Evolutionary conservation across 2,329 filamentous ascomycete genomes (phyloP).

Genomic region (Xylariaceae sp.): DNA sequence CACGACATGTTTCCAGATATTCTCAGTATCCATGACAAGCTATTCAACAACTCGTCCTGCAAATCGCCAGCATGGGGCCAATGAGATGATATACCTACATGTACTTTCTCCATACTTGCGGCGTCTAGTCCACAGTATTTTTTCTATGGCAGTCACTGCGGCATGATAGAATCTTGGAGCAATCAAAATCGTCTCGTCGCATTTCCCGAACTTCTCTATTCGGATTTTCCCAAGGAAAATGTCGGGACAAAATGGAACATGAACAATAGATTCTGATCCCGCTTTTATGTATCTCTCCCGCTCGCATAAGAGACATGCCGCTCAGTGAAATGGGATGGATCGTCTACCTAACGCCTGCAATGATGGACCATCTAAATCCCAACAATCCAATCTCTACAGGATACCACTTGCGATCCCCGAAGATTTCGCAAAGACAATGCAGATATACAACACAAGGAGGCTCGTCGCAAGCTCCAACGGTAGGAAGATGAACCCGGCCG

Average conservation of each 20-base stretch:
- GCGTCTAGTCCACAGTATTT: too few relatives aligned
- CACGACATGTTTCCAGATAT: too few relatives aligned
- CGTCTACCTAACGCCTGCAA: conserved; percentile 25
- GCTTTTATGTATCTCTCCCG: conserved; percentile 4
- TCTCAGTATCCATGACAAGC: too few relatives aligned
- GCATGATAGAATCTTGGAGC: too few relatives aligned
- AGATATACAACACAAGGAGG: conserved; percentile 30
- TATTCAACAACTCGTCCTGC: too few relatives aligned
- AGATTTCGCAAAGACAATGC: conserved; percentile 25
- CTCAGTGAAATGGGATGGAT: conserved; percentile 13
- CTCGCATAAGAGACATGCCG: conserved; percentile 6
- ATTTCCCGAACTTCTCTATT: conserved; percentile 17
- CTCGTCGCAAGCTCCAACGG: conserved; percentile 27
- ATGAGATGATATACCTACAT: too few relatives aligned
- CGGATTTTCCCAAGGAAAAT: too few relatives aligned
- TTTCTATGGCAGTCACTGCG: too few relatives aligned
- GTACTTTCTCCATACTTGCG: too few relatives aligned
- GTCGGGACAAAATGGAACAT: too few relatives aligned
- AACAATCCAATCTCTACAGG: conserved; percentile 22
- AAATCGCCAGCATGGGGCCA: too few relatives aligned
- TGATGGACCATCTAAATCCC: conserved; percentile 27
- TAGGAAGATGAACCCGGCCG: conserved; percentile 28
- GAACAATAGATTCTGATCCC: not conserved
- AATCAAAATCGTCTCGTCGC: too few relatives aligned
- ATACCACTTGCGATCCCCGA: conserved; percentile 25